Base-by-base conservation (phyloP, 129 eudicot genomes). In the Lonicera japonica region DNA sequence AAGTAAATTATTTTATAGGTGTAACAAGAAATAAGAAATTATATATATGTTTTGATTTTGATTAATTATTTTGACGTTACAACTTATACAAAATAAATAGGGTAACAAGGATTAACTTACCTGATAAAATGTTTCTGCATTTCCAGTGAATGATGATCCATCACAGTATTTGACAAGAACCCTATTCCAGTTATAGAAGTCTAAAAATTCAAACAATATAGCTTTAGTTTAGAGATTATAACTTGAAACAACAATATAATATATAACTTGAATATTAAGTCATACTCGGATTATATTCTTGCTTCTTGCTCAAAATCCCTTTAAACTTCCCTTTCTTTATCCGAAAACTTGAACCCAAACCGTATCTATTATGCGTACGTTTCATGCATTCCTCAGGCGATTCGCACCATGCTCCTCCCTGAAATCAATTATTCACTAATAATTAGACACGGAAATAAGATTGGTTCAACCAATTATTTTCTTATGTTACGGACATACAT, bases 161-260 rank as follows among this genome's bases (percentile, higher is more conserved):
- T 83, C 90, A 56, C 86, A 83, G 21, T 83, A 80, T 53, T 83
- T 74, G 72, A 83, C 64, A 62, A 72, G 75, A 61, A 83, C 73
- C 55, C 90, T 79, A 71, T 83, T 83, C 90, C 90, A 83, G 48
- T 83, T 83, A 54, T 79, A 76, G 77, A 83, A 83, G 54, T 83
- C 90, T 83, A 51, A 50, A 6, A 13, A 53, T 10, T 40, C 54
- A 25, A 11, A 66, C 4, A 11, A 66, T 34, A 29, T 6, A 20
- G 4, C 15, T 23, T 16, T 14, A n/a, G 52, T 38, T 5, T 52
- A 14, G 3, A 11, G 10, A 36, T 15, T 10, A 62, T 13, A 39
- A 52, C 0, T 15, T 6, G 1, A 17, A 0, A 21, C n/a, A 8
- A 11, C 4, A 29, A 29, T 1, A 29, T 29, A 6, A 29, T 29